phyloP scores from a whole-genome alignment of 805 yeast genomes.

The Clavispora carvajalis region DNA sequence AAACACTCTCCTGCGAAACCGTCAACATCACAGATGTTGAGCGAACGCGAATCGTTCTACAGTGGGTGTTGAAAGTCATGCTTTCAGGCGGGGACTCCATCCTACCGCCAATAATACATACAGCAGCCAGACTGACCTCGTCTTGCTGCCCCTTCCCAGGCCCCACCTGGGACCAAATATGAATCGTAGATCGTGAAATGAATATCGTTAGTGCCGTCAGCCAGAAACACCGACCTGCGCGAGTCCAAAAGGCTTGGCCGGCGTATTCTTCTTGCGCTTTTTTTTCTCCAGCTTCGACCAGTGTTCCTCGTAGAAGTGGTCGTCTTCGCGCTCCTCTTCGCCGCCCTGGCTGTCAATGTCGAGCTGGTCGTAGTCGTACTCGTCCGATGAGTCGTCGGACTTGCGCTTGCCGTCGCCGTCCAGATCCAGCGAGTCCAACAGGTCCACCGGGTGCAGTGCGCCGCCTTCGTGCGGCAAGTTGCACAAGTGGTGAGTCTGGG shows the following conservation, averaged over 20 bases:
- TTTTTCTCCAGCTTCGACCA: slow-evolving; percentile 8
- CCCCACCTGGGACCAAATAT: background rate
- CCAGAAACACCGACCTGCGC: background rate
- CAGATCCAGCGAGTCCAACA: background rate
- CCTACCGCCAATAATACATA: background rate
- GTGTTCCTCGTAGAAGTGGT: slow-evolving; percentile 9
- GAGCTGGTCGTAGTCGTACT: slow-evolving; percentile 12
- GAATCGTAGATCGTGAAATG: background rate
- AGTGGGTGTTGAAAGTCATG: no score
- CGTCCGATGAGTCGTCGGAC: slow-evolving; percentile 5
- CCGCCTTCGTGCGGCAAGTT: slow-evolving; percentile 4
- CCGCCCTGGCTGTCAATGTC: slow-evolving; percentile 13
- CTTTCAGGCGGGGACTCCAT: background rate
- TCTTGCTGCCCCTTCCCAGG: background rate
- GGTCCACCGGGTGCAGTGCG: background rate
- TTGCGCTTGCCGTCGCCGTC: background rate
- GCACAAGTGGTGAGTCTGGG: slow-evolving; percentile 8
- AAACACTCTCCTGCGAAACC: no score
- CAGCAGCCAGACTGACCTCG: background rate
- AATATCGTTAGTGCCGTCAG: background rate
- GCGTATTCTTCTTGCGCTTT: slow-evolving; percentile 1
- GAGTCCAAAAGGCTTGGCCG: background rate
- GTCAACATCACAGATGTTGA: no score
- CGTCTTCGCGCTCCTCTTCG: slow-evolving; percentile 13
- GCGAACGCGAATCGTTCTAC: no score